Base-by-base conservation (phyloP, 768 basidiomycete genomes). In the Chlorophyllum brunneum region DNA sequence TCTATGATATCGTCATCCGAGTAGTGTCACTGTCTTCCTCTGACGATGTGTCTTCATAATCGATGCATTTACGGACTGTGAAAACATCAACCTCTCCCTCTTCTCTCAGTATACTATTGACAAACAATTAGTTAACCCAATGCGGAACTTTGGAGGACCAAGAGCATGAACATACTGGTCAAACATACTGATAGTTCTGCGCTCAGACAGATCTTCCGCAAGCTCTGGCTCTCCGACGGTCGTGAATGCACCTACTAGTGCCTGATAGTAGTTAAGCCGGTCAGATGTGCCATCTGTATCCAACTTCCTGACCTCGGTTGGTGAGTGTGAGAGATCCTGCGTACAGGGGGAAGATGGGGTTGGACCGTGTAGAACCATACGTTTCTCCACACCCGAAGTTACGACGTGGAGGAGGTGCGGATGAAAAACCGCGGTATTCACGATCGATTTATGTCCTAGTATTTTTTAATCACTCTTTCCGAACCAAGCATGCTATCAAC, bases 381-480 rank as follows among this genome's bases (percentile, higher is more conserved):
- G 73, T 22, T 79, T 80, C 64, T 93, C 91, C 18, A 92, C 78
- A 2, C 90, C 91, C 3, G 84, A 73, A 3, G 88, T 88, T 30
- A 79, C 75, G 26, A 89, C 69, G 49, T 84, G 76, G 3, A 86
- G 77, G 36, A 85, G 71, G 18, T 78, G 71, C 1, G 91, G 90
- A 61, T 92, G 91, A 52, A 90, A 80, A 22, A 86, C 66, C 2
- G 79, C 72, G 0, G 82, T 79, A 61, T 92, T 93, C 39, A 92
- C 82, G 47, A 93, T 88, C 1, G 88, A 89, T 34, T 77, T 69
- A 62, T 92, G 88, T 3, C 88, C 86, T 83, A 22, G 48, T 18
- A 9, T 44, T 22, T 47, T 24, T 33, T n/a, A 36, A 22, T 39
- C 24, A 54, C 18, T 22, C 26, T 8, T 11, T 1, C 0, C 15